Conservation (phyloP, 768 basidiomycete genomes). For the Austroboletus festivus region DNA sequence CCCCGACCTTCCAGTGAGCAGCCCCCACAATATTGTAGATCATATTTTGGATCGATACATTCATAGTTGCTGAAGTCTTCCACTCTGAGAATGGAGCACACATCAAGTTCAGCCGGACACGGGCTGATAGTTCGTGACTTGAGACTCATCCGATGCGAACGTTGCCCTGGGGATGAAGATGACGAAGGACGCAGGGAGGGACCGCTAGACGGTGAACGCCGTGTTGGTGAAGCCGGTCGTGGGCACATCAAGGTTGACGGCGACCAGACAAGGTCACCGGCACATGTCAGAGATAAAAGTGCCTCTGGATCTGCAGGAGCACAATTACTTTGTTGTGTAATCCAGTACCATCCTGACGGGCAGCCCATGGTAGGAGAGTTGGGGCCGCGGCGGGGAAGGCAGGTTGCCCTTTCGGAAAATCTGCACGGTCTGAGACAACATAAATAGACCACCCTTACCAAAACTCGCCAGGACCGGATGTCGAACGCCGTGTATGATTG, state of each 20-base stretch:
- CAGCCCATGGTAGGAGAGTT: conserved; percentile 2
- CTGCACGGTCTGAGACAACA: neutral
- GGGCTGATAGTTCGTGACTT: conserved; percentile 38
- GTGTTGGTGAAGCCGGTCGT: conserved; percentile 27
- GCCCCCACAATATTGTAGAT: conserved; percentile 75
- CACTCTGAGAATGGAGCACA: conserved; percentile 51
- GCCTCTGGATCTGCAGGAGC: conserved; percentile 11
- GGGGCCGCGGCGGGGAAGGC: conserved; percentile 5
- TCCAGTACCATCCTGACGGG: conserved; percentile 21
- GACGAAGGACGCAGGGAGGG: conserved; percentile 34
- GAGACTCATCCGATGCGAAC: conserved; percentile 25
- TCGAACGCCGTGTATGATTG: neutral
- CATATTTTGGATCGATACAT: conserved; percentile 59
- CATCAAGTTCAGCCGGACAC: conserved; percentile 54
- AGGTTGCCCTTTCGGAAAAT: conserved; percentile 14
- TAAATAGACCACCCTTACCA: conserved; percentile 3
- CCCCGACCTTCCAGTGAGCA: conserved; percentile 63
- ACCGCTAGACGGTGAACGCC: neutral
- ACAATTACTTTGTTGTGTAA: conserved; percentile 2
- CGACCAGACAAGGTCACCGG: conserved; percentile 45
- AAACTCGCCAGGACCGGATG: conserved; percentile 8
- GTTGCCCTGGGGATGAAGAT: conserved; percentile 28
- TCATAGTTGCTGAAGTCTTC: conserved; percentile 46
- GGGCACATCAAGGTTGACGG: conserved; percentile 40
- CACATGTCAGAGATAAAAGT: conserved; percentile 30